Evolutionary conservation across 257 asterid species (phyloP), one percentile per base, ranked within the genome.

Genomic region (Phtheirospermum japonicum): DNA sequence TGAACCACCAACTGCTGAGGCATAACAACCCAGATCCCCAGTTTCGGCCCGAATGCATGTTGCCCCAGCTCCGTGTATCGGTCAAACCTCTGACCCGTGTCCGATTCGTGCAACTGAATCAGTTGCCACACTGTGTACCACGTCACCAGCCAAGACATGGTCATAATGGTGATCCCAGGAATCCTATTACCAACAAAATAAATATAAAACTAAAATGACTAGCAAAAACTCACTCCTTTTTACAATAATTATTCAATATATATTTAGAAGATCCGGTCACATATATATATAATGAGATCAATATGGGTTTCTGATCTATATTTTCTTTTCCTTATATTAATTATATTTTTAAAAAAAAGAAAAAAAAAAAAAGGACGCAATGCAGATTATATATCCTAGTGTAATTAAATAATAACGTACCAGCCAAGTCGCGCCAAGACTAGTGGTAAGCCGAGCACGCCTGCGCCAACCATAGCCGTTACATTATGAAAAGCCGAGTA

Each of bases 381-480:
- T 36, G 42, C 8, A 6, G 11, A 36, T 9, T 36, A 36, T 36
- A 1, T 36, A 6, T n/a, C n/a, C n/a, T n/a, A n/a, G n/a, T n/a
- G n/a, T n/a, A n/a, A n/a, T n/a, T n/a, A n/a, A n/a, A n/a, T n/a
- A n/a, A n/a, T n/a, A 12, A 16, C 39, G 11, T 78, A 86, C 95
- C 95, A 86, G 71, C 95, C 91, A 34, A 86, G 75, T 54, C 84
- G 80, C 11, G 95, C 86, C 88, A 84, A 76, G 73, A 87, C 88
- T 43, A 75, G 79, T 4, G 91, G 91, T 45, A 84, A 55, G 72
- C 84, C 79, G 11, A 84, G 88, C 63, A 84, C 91, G 28, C 91
- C 88, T 0, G 85, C 90, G 0, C 90, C 90, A 66, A 83, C 85
- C 87, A 83, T 83, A 55, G 90, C 90, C 2, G 85, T 81, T 39